phyloP scores from a whole-genome alignment of 192 early-diverging fungal species.

The Spinellus fusiger region DNA sequence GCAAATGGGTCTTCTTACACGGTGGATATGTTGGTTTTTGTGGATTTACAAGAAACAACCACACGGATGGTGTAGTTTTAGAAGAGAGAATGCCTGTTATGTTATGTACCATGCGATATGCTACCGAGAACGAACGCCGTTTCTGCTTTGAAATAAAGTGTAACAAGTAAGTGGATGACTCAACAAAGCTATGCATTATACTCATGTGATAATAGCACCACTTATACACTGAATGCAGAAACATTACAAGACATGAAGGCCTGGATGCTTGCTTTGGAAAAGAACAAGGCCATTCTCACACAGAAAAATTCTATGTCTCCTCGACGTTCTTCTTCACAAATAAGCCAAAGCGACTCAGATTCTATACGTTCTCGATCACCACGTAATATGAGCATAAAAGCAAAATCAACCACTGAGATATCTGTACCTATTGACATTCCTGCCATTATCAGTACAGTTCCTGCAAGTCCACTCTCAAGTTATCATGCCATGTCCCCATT shows the following conservation, averaged over 20 bases:
- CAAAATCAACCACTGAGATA: neutral
- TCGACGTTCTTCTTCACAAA: neutral
- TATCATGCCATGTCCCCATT: neutral
- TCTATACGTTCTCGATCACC: neutral
- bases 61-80: conserved; percentile 15
- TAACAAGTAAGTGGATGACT: conserved; percentile 47
- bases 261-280: conserved; percentile 63
- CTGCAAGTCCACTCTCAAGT: neutral
- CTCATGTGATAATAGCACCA: neutral
- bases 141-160: conserved; percentile 69
- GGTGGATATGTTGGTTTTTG: conserved; percentile 49
- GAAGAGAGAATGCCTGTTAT: conserved; percentile 54
- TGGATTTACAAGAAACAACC: conserved; percentile 32
- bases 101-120: conserved; percentile 47
- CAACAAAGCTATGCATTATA: neutral
- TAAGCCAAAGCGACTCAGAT: neutral
- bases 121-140: conserved; percentile 51
- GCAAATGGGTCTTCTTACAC: conserved; percentile 58
- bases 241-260: conserved; percentile 58
- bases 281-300: neutral
- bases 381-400: neutral
- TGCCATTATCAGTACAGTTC: neutral
- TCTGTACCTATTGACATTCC: neutral
- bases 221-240: conserved; percentile 26
- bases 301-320: neutral